Evolutionary conservation across 2,329 filamentous ascomycete genomes (phyloP).

Genomic region (Hypoxylon sp.): DNA sequence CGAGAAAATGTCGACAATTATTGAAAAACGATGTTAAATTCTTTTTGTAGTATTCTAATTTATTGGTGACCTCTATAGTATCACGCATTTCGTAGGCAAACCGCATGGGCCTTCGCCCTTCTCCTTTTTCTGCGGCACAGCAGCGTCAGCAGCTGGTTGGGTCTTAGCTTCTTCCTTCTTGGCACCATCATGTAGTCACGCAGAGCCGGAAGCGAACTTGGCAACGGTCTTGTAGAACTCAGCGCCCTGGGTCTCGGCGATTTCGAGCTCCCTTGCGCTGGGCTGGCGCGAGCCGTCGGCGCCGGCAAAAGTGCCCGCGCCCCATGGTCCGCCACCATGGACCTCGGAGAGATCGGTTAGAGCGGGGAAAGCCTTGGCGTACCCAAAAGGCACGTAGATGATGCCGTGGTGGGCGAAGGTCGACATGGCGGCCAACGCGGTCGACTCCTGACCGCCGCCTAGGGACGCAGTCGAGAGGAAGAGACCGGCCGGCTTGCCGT

Average conservation of each 20-base stretch:
- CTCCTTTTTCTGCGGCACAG: slow-evolving; percentile 50
- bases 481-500: slow-evolving; percentile 90
- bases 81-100: slow-evolving; percentile 79
- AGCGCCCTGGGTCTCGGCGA: slow-evolving; percentile 88
- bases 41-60: slow-evolving; percentile 24
- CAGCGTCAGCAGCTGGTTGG: slow-evolving; percentile 38
- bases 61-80: slow-evolving; percentile 64
- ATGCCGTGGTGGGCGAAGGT: slow-evolving; percentile 95
- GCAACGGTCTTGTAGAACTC: slow-evolving; percentile 82
- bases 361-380: slow-evolving; percentile 81
- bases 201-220: slow-evolving; percentile 69
- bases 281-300: slow-evolving; percentile 89
- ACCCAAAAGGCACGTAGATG: slow-evolving; percentile 95
- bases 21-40: slow-evolving; percentile 5
- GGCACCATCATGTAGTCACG: slow-evolving; percentile 81
- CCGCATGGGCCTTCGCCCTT: slow-evolving; percentile 81
- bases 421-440: slow-evolving; percentile 83
- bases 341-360: slow-evolving; percentile 82
- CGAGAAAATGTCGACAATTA: neutral
- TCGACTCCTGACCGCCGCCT: slow-evolving; percentile 95
- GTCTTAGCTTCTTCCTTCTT: slow-evolving; percentile 36
- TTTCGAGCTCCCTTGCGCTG: slow-evolving; percentile 77
- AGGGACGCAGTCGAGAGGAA: slow-evolving; percentile 89
- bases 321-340: slow-evolving; percentile 91
- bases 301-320: slow-evolving; percentile 88